Evolutionary conservation across 1,139 yeast genomes (phyloP).

Genomic region (Geotrichum australiense): DNA sequence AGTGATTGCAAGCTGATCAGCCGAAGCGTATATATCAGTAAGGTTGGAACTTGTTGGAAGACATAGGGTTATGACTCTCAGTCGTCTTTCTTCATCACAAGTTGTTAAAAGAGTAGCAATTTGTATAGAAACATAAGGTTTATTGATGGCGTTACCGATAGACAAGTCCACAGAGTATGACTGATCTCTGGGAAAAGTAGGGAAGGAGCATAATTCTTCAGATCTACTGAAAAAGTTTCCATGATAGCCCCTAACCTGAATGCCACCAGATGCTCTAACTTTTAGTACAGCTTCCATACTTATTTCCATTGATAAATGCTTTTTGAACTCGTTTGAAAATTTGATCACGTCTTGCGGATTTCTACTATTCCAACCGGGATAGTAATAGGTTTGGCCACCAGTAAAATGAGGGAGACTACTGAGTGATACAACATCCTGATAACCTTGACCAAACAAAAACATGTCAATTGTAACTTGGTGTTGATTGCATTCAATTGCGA

Average conservation of each 20-base stretch:
- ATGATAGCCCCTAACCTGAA: conserved; percentile 74
- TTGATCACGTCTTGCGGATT: conserved; percentile 78
- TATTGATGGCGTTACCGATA: conserved; percentile 73
- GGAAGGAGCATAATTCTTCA: conserved; percentile 90
- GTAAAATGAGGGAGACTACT: conserved; percentile 87
- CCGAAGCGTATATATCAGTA: conserved; percentile 83
- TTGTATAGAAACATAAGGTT: conserved; percentile 78
- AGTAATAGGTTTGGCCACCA: conserved; percentile 94
- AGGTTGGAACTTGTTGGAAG: conserved; percentile 77
- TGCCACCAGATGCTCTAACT: conserved; percentile 86
- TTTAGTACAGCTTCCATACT: conserved; percentile 91
- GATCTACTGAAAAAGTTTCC: conserved; percentile 96
- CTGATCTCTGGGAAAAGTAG: conserved; percentile 95
- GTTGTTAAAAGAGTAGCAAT: conserved; percentile 90
- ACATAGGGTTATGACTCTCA: conserved; percentile 82
- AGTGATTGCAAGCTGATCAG: conserved; percentile 89
- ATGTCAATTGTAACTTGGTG: conserved; percentile 86
- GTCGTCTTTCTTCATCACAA: conserved; percentile 83
- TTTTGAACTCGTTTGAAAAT: conserved; percentile 78
- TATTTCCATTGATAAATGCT: conserved; percentile 83
- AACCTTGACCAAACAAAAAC: conserved; percentile 75
- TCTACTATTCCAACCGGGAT: conserved; percentile 88
- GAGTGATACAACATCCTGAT: conserved; percentile 92
- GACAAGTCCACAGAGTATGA: conserved; percentile 79
- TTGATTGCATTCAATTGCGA: conserved; percentile 94